A percentile compares a stretch with the other conserved stretches of the same genome.
These are phyloP conservation scores for Aspergillus sclerotiicarbonarius DNA, from an alignment of 495 filamentous ascomycete species.

Conservation along the genomic window DNA sequence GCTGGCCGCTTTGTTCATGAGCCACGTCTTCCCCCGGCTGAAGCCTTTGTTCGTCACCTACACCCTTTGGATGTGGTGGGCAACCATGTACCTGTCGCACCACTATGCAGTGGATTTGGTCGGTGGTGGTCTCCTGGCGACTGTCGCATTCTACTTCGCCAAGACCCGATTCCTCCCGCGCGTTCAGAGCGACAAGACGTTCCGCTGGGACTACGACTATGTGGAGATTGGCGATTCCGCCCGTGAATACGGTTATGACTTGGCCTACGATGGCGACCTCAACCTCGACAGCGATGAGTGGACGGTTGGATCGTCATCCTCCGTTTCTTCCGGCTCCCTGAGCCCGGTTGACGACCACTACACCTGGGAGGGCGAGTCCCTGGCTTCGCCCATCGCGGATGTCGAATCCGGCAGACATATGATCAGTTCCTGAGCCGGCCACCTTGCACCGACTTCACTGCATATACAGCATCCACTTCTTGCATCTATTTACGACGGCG, in stretches of 20 bases:
- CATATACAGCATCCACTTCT: slow-evolving; percentile 32
- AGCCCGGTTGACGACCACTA: slow-evolving; percentile 62
- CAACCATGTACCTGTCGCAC: slow-evolving; percentile 96
- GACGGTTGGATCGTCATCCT: slow-evolving; percentile 72
- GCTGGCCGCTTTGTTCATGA: slow-evolving; percentile 88
- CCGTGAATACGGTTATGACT: slow-evolving; percentile 54
- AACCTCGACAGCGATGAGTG: slow-evolving; percentile 67
- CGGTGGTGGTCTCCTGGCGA: slow-evolving; percentile 77
- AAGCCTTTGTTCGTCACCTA: slow-evolving; percentile 76
- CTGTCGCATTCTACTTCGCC: slow-evolving; percentile 74
- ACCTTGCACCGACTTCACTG: slow-evolving; percentile 12
- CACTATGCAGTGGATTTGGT: slow-evolving; percentile 95
- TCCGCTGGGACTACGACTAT: slow-evolving; percentile 95
- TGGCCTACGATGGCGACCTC: slow-evolving; percentile 56
- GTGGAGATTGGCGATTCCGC: slow-evolving; percentile 70
- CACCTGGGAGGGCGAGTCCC: slow-evolving; percentile 61
- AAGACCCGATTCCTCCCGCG: slow-evolving; percentile 78
- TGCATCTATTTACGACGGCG: slow-evolving; percentile 39
- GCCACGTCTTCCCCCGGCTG: slow-evolving; percentile 78
- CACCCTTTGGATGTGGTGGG: slow-evolving; percentile 92
- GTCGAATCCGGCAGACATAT: slow-evolving; percentile 47
- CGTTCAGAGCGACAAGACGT: slow-evolving; percentile 75
- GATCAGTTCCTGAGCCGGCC: slow-evolving; percentile 17
- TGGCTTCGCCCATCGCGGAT: slow-evolving; percentile 52
- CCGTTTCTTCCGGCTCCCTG: slow-evolving; percentile 59